Evolutionary conservation across 352 stramenopile genomes (phyloP).

Genomic region (Pythium angustatum): DNA sequence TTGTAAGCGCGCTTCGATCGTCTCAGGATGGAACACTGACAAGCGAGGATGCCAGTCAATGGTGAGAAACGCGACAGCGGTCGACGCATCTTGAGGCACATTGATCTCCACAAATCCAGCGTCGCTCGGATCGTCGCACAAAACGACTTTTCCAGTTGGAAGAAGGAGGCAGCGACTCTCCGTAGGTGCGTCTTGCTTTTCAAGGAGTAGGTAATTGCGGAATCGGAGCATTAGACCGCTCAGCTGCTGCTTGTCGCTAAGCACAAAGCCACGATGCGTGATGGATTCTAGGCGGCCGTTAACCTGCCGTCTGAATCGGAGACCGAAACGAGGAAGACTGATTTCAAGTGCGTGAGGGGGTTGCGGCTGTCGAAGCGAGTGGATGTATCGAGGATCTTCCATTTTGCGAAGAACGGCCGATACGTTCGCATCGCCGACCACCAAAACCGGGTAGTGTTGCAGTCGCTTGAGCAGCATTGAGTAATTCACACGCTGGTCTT

Average conservation of each 20-base stretch:
- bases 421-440: slow-evolving; percentile 21
- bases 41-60: slow-evolving; percentile 39
- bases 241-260: slow-evolving; percentile 7
- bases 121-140: background rate
- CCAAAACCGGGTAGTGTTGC: slow-evolving; percentile 30
- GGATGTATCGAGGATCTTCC: slow-evolving; percentile 36
- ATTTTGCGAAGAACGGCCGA: slow-evolving; percentile 42
- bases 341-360: slow-evolving; percentile 34
- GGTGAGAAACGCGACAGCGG: background rate
- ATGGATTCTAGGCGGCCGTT: slow-evolving; percentile 27
- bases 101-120: slow-evolving; percentile 27
- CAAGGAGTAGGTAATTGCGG: slow-evolving; percentile 16
- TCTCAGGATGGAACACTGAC: slow-evolving; percentile 35
- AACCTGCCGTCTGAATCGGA: slow-evolving; percentile 37
- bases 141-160: slow-evolving; percentile 6
- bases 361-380: slow-evolving; percentile 28
- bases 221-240: slow-evolving; percentile 13
- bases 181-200: background rate
- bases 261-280: slow-evolving; percentile 30
- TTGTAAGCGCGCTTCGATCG: slow-evolving; percentile 40
- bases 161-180: background rate
- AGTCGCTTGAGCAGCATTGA: slow-evolving; percentile 25
- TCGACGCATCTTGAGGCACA: slow-evolving; percentile 8
- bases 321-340: slow-evolving; percentile 42
- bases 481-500: slow-evolving; percentile 25